Base-by-base conservation (phyloP, 805 yeast genomes). In the Blastobotrys terrestris region DNA sequence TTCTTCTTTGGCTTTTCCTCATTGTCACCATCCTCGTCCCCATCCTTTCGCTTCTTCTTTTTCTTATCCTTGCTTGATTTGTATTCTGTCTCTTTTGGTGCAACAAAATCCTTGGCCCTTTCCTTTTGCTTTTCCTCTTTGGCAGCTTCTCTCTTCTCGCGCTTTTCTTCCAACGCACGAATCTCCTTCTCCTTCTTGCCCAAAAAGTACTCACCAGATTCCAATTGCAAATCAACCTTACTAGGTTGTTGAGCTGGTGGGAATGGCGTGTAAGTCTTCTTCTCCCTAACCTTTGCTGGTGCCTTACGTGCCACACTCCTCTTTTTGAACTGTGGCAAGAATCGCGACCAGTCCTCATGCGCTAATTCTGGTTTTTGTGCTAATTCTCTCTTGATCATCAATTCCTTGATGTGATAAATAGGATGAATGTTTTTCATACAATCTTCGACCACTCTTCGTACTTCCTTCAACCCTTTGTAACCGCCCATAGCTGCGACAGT, bases 401-500 rank as follows among this genome's bases (percentile, higher is more conserved):
- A 77, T 69, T 94, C 99, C 69, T 94, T 94, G 66, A 94, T 92
- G 68, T 94, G 92, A 71, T 94, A 94, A 56, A 94, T 92, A n/a
- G 99, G 99, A 68, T 94, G 99, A 13, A 94, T 77, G 63, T 94
- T 94, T 65, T 78, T 82, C 99, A 94, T 94, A 71, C 98, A 94
- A 67, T 94, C 99, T 68, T 92, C 98, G 42, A 94, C 96, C 35
- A 94, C 90, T 65, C 98, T 80, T 70, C 98, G 81, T 5, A 89
- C 81, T 58, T 87, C 95, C 67, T 94, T 94, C 58, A 94, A 75
- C 4, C 98, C 98, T 66, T 86, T 89, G 72, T 74, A 91, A 22
- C 96, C 92, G 7, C 99, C 99, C 98, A 94, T 94, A 11, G 85
- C 92, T 51, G 97, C 81, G 2, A 94, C 99, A 2, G 99, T 94